Percentiles rank a stretch among this genome's conserved stretches.
phyloP scores from a whole-genome alignment of 1,139 yeast genomes.

The Kurtzmaniella quercitrusa region DNA sequence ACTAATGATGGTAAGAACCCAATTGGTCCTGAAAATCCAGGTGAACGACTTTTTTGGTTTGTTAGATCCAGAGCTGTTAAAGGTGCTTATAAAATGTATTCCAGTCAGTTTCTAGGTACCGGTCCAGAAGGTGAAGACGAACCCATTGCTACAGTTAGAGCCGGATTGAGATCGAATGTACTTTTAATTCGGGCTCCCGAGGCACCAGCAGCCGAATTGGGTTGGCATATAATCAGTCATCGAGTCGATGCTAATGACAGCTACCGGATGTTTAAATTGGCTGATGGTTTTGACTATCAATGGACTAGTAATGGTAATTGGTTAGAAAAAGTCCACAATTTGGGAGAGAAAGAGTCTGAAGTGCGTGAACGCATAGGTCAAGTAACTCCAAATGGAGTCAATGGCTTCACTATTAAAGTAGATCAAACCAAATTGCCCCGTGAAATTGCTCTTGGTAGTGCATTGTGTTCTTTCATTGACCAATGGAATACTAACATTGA shows the following conservation, averaged over 20 bases:
- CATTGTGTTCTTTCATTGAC: constrained; percentile 56
- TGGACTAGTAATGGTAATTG: constrained; percentile 61
- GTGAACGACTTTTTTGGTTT: constrained; percentile 46
- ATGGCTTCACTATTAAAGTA: constrained; percentile 50
- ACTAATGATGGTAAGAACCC: constrained; percentile 31
- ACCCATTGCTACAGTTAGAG: constrained; percentile 56
- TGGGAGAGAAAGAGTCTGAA: constrained; percentile 61
- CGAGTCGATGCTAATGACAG: constrained; percentile 59
- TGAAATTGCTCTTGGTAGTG: constrained; percentile 56
- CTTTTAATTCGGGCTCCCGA: constrained; percentile 47
- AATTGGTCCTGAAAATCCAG: constrained; percentile 35
- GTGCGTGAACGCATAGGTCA: constrained; percentile 57
- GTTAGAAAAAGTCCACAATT: constrained; percentile 51
- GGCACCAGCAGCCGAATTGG: constrained; percentile 50
- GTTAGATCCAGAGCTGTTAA: constrained; percentile 59
- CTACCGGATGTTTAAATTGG: constrained; percentile 54
- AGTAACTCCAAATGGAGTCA: constrained; percentile 43
- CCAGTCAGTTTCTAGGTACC: constrained; percentile 32
- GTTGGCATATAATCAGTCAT: constrained; percentile 61
- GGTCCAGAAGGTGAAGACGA: constrained; percentile 47
- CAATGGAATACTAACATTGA: constrained; percentile 63
- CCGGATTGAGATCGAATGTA: constrained; percentile 58
- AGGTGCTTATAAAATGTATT: constrained; percentile 59
- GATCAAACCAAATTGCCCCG: constrained; percentile 52
- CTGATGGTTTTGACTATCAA: constrained; percentile 58